phyloP scores from a whole-genome alignment of 2,329 filamentous ascomycete species.

The Exophiala oligosperma region DNA sequence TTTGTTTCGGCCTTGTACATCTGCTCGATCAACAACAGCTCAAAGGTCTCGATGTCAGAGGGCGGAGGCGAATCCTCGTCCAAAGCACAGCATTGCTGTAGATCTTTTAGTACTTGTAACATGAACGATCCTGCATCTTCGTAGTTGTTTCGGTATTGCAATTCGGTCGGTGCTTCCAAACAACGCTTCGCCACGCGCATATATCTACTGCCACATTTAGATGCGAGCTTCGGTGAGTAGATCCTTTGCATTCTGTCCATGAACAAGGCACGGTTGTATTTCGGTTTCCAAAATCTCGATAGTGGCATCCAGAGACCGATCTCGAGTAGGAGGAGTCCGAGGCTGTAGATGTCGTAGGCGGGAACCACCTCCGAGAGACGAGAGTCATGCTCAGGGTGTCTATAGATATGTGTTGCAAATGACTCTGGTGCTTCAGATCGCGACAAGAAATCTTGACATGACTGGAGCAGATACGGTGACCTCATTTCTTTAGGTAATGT shows the following conservation, averaged over 20 bases:
- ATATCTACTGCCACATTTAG: slow-evolving; percentile 64
- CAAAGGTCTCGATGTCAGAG: slow-evolving; percentile 30
- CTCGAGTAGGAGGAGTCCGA: slow-evolving; percentile 62
- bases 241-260: slow-evolving; percentile 64
- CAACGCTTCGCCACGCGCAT: slow-evolving; percentile 63
- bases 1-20: slow-evolving; percentile 26
- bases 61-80: slow-evolving; percentile 28
- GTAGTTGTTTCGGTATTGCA: slow-evolving; percentile 26
- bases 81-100: slow-evolving; percentile 27
- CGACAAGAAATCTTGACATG: slow-evolving; percentile 28
- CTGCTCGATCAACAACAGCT: slow-evolving; percentile 27
- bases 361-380: slow-evolving; percentile 24
- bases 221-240: slow-evolving; percentile 61
- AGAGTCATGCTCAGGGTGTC: slow-evolving; percentile 51
- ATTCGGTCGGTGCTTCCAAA: slow-evolving; percentile 53
- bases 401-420: slow-evolving; percentile 58
- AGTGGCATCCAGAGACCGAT: slow-evolving; percentile 65
- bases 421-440: slow-evolving; percentile 34
- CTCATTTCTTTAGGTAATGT: slow-evolving; percentile 35
- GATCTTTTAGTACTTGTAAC: slow-evolving; percentile 27
- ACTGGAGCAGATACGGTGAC: slow-evolving; percentile 26
- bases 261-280: slow-evolving; percentile 63
- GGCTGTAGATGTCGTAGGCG: slow-evolving; percentile 60
- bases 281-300: slow-evolving; percentile 63
- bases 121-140: slow-evolving; percentile 28